Base-by-base conservation (phyloP, 1,139 yeast genomes). In the Yamadazyma siamensis region DNA sequence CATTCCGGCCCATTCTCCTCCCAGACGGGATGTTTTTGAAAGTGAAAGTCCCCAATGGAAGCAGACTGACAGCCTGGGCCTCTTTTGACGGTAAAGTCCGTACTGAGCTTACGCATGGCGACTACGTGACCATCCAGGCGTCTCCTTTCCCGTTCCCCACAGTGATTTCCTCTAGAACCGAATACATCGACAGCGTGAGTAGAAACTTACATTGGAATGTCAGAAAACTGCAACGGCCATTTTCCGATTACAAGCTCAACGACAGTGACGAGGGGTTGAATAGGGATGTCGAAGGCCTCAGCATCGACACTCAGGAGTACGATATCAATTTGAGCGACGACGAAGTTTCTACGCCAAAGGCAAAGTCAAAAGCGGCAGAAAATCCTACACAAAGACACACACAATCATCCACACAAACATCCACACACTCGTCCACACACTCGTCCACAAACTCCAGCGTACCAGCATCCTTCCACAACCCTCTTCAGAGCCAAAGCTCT, bases 141-240 rank as follows among this genome's bases (percentile, higher is more conserved):
- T 75, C 86, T 31, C 85, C 86, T 17, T 86, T 73, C 58, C 88
- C 94, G 5, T 85, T 85, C 61, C 95, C 95, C 5, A 86, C 95
- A 0, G 87, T 86, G 3, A 75, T 80, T 35, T 73, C 87, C 1
- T 71, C 82, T 4, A 75, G 78, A 31, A 81, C 83, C 2, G 95
- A 85, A 51, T 87, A 84, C 51, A 77, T 86, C 42, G 91, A 85
- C 49, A 78, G 87, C 43, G 94, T 86, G 9, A 79, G 89, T 45
- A 65, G 94, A 30, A 84, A 87, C 28, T 62, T 87, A 50, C 82
- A 85, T 52, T 87, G 96, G 96, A 87, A 87, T 52, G 82, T 72
- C 11, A 69, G 95, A 37, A 89, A 85, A 49, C 78, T 73, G 41
- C 96, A 86, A 54, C 81, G 81, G 44, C 84, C 94, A 3, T 82